Evolutionary conservation across 305 asterid genomes (phyloP).

Genomic region (Fraxinus sp.): DNA sequence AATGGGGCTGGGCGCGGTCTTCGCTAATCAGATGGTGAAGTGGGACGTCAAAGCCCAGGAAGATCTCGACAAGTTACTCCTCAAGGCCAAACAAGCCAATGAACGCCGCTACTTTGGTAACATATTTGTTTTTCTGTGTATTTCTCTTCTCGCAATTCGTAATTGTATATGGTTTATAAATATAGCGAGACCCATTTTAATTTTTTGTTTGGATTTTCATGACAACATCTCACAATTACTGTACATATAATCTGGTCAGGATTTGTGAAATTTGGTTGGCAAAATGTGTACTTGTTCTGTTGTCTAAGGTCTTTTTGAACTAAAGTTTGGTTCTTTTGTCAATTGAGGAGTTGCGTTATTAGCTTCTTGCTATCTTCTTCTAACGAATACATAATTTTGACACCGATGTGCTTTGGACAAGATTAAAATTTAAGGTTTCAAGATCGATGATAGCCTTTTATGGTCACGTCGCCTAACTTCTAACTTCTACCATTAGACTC

Average conservation of each 20-base stretch:
- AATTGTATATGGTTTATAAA: background rate
- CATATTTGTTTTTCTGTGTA: background rate
- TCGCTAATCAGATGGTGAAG: slow-evolving; percentile 82
- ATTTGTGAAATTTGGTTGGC: background rate
- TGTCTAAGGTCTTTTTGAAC: background rate
- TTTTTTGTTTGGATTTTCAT: background rate
- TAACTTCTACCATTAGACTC: background rate
- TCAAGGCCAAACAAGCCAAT: slow-evolving; percentile 81
- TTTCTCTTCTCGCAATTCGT: background rate
- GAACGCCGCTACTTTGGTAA: slow-evolving; percentile 91
- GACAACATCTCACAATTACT: background rate
- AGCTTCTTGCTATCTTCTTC: background rate
- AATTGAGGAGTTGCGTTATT: background rate
- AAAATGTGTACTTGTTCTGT: background rate
- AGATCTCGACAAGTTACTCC: slow-evolving; percentile 82
- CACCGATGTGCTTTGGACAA: background rate
- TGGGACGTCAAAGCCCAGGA: slow-evolving; percentile 76
- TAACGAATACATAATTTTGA: background rate
- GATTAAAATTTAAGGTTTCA: background rate
- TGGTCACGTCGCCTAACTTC: background rate
- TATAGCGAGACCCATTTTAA: background rate
- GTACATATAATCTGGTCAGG: background rate
- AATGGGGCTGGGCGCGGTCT: slow-evolving; percentile 84
- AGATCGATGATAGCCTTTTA: background rate
- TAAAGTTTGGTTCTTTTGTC: background rate